Evolutionary conservation across 1,284 basidiomycete genomes (phyloP), one percentile per base, ranked within the genome.

Genomic region (Coriolopsis trogii): DNA sequence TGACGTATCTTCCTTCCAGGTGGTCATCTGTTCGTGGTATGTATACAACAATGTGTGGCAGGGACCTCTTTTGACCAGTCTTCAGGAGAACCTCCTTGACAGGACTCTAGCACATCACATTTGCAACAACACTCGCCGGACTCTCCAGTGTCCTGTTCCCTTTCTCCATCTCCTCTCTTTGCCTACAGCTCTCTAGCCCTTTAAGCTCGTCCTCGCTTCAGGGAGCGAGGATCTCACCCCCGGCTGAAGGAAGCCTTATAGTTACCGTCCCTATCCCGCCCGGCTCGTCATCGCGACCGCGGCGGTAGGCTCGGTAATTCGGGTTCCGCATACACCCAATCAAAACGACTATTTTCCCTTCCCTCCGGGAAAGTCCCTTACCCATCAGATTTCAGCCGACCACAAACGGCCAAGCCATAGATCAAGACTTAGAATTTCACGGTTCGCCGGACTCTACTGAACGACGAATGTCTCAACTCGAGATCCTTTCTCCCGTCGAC

Each of bases 61-160:
- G 39, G 55, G 53, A 16, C 52, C 48, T 41, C 16, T 51, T 53
- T 33, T 39, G 10, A 48, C 61, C 68, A 38, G 56, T 48, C 49
- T 55, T 59, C 57, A 90, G 88, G 89, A 67, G 86, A 90, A 82
- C 88, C 88, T 72, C 87, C 89, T 73, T 89, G 77, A 87, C 81
- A 81, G 67, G 74, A 71, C 72, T 63, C 66, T 55, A 43, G 37
- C 44, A 39, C 55, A 33, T 29, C 57, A 46, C 46, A 53, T 53
- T 30, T 53, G 47, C 37, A 46, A 46, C 53, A 49, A 56, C 47
- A 39, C 58, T 46, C 49, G 53, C 53, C 51, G 46, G 51, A 47
- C 57, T 53, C 55, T 36, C 55, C 48, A 51, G 54, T 52, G 54
- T 55, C 60, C 51, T 49, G 52, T 38, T 44, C 50, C 55, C 50